A percentile compares a stretch with the other conserved stretches of the same genome.
Evolutionary conservation across 208 protist genomes (phyloP).

Genomic region (Dictyostelium gargantuum): DNA sequence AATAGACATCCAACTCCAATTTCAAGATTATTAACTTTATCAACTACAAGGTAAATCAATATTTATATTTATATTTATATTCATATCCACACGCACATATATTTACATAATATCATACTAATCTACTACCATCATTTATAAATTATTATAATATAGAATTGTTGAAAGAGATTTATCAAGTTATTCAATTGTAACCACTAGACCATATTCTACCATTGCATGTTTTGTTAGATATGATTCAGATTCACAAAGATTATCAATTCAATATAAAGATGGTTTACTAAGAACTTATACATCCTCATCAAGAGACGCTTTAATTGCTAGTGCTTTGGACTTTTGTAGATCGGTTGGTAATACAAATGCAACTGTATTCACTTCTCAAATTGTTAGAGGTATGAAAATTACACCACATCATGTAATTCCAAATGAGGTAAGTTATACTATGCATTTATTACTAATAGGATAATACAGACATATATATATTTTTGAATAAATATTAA

Average conservation of each 20-base stretch:
- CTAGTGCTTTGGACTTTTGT: conserved; percentile 88
- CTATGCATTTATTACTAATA: no score
- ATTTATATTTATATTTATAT: no score
- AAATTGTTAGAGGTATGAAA: conserved; percentile 57
- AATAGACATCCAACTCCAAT: background rate
- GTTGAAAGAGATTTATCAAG: conserved; percentile 89
- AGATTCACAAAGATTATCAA: conserved; percentile 89
- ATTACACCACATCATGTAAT: conserved; percentile 46
- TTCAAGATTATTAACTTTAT: conserved; percentile 29
- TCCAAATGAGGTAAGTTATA: conserved; percentile 36
- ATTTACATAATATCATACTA: no score
- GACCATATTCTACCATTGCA: conserved; percentile 85
- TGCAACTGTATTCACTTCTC: conserved; percentile 80
- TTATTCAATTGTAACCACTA: conserved; percentile 87
- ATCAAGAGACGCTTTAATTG: conserved; percentile 89
- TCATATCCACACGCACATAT: no score
- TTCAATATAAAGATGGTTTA: conserved; percentile 85
- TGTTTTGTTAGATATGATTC: conserved; percentile 87
- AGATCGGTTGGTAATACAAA: conserved; percentile 86
- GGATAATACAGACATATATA: background rate
- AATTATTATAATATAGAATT: no score
- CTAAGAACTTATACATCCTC: conserved; percentile 85
- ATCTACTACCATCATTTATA: no score
- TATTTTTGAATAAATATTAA: background rate
- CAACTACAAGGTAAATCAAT: conserved; percentile 22